These are phyloP conservation scores for Effrenium voratum DNA, from an alignment of 73 alveolate genomes.

Conservation along the genomic window DNA sequence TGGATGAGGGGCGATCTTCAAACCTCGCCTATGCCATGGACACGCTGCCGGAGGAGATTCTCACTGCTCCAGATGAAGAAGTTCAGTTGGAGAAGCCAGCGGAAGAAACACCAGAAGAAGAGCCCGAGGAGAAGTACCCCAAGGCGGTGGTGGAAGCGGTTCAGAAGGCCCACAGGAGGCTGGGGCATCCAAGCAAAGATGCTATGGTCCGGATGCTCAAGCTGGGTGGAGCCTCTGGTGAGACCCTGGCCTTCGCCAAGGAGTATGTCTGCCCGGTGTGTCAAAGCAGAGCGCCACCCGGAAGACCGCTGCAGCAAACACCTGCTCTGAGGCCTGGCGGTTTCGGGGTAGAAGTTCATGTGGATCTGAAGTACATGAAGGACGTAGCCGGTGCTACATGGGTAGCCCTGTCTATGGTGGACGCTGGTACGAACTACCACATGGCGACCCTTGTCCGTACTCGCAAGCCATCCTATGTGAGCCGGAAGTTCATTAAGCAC, in stretches of 20 bases:
- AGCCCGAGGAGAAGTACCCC: no score
- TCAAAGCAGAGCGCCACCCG: not conserved
- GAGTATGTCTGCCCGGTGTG: conserved; percentile 1
- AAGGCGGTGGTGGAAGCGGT: no score
- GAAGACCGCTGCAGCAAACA: not conserved
- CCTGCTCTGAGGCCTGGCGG: not conserved
- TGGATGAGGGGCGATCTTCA: not conserved
- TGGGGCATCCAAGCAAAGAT: conserved; percentile 12
- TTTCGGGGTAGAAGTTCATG: conserved; percentile 39
- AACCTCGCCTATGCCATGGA: not conserved
- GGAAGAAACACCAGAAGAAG: not conserved
- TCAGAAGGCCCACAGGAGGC: not conserved
- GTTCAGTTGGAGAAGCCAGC: not conserved
- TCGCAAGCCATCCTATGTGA: not conserved
- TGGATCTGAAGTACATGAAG: conserved; percentile 51
- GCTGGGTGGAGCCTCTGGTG: conserved; percentile 23
- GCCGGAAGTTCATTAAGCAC: conserved; percentile 1
- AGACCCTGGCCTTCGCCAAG: not conserved
- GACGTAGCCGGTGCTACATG: not conserved
- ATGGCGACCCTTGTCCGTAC: not conserved
- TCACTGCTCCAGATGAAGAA: not conserved
- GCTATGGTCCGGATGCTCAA: conserved; percentile 20
- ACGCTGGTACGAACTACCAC: conserved; percentile 44
- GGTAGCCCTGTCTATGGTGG: conserved; percentile 1
- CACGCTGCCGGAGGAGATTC: not conserved